phyloP scores from a whole-genome alignment of 2,329 filamentous ascomycete species.

The Stemphylium vesicarium region DNA sequence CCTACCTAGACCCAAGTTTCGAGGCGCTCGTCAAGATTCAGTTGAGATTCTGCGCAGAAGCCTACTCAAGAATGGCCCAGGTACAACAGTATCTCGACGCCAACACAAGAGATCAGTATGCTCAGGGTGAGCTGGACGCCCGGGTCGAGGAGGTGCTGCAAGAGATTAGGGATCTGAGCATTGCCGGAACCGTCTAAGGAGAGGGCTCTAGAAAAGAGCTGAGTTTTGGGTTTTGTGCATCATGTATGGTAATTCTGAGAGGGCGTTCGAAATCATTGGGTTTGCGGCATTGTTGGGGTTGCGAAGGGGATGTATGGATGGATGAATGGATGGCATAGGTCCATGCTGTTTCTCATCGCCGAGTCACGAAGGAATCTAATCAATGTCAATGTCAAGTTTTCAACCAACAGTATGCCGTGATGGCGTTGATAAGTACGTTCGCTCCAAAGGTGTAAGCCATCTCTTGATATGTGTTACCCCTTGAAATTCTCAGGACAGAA shows the following conservation, averaged over 20 bases:
- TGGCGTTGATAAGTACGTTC: too few relatives aligned
- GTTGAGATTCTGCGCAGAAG: slow-evolving; percentile 94
- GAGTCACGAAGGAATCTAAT: too few relatives aligned
- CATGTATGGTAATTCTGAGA: neutral
- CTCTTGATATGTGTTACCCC: too few relatives aligned
- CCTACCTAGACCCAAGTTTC: slow-evolving; percentile 95
- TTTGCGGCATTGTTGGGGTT: slow-evolving; percentile 5
- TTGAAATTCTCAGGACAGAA: too few relatives aligned
- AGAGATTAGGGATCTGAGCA: slow-evolving; percentile 96
- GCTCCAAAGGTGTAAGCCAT: too few relatives aligned
- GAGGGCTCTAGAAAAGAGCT: neutral
- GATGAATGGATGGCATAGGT: too few relatives aligned
- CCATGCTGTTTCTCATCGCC: too few relatives aligned
- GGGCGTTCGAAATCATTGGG: slow-evolving; percentile 3
- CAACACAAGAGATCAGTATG: slow-evolving; percentile 95
- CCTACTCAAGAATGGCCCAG: slow-evolving; percentile 97
- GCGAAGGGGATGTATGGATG: too few relatives aligned
- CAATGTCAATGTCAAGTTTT: too few relatives aligned
- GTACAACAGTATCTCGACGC: slow-evolving; percentile 98
- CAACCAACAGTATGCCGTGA: too few relatives aligned
- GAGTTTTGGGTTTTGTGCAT: neutral
- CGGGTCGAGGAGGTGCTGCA: slow-evolving; percentile 94
- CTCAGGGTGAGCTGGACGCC: slow-evolving; percentile 87
- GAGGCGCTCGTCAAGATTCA: slow-evolving; percentile 99
- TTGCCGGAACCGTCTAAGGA: slow-evolving; percentile 69